Evolutionary conservation across 2,329 filamentous ascomycete genomes (phyloP), one percentile per base, ranked within the genome.

Genomic region (Colletotrichum sidae): DNA sequence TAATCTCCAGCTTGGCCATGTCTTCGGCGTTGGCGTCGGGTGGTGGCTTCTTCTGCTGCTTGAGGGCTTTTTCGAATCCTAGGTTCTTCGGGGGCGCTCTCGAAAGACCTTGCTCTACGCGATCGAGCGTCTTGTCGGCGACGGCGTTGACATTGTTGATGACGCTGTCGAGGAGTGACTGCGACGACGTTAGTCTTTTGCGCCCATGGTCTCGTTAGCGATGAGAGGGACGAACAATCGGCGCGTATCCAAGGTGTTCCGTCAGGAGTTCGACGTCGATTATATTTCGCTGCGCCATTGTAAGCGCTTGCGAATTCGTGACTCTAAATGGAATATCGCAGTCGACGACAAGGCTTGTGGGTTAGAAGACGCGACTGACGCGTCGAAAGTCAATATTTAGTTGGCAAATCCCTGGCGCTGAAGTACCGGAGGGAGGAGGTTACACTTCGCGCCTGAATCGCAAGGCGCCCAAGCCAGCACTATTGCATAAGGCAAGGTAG

Each of bases 81-180:
- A 99, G 87, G 12, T 88, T 85, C 34, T 90, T 84, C 0, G 94
- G 92, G 1, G 92, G 88, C 3, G 92, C 90, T 55, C 86, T 86
- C 53, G 93, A 83, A 17, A 99, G 88, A 1, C 93, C 92, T 60
- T 89, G 88, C 78, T 98, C 96, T 69, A 98, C 89, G 67, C 92
- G 93, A 73, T 93, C 92, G 73, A 97, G 90, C 58, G 93, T 94
- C 77, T 91, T 91, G 79, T 97, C 96, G 73, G 96, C 91, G 72
- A 97, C 88, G 73, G 95, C 92, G 82, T 98, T 99, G 78, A 97
- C 89, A 60, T 91, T 92, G 83, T 98, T 97, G 82, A 98, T 97
- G 72, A 98, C 94, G 80, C 98, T 95, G 87, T 99, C 96, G 74
- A 99, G 91, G 46, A 99, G 88, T 67, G 92, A 92, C 94, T 97